Conservation (phyloP, 306 rosid species). For the Cajanus cajan region DNA sequence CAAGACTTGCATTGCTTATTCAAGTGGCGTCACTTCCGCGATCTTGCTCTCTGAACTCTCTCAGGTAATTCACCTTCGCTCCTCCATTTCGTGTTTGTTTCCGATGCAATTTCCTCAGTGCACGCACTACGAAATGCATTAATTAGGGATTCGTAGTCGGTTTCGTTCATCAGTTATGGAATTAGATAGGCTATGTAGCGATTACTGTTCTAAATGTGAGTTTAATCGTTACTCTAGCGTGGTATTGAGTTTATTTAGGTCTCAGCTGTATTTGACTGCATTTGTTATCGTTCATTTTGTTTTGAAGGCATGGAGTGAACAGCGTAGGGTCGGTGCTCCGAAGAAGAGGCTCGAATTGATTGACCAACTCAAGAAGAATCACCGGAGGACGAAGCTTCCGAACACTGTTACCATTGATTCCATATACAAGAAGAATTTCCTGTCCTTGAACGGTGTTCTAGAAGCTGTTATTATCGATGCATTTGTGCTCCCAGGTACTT, state of each 20-base stretch:
- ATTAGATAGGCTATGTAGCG: not conserved
- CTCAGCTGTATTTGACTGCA: not conserved
- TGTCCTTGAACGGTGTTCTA: conserved; percentile 68
- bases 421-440: conserved; percentile 71
- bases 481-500: conserved; percentile 80
- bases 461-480: conserved; percentile 70
- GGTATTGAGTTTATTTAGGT: not conserved
- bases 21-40: conserved; percentile 84
- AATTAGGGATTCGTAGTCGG: not conserved
- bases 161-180: not conserved
- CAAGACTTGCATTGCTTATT: conserved; percentile 75
- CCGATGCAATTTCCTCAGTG: not conserved
- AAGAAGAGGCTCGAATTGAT: conserved; percentile 71
- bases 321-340: conserved; percentile 63
- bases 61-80: conserved; percentile 45
- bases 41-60: conserved; percentile 82
- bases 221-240: not conserved
- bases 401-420: conserved; percentile 83
- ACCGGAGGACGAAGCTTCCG: conserved; percentile 65
- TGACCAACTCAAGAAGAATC: conserved; percentile 50
- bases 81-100: not conserved
- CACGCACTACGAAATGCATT: not conserved
- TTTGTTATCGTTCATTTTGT: conserved; percentile 18
- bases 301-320: conserved; percentile 79
- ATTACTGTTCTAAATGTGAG: not conserved